A percentile compares a stretch with the other conserved stretches of the same genome.
Evolutionary conservation across 352 stramenopile genomes (phyloP).

Genomic region (Thalassiosira ordinaria): DNA sequence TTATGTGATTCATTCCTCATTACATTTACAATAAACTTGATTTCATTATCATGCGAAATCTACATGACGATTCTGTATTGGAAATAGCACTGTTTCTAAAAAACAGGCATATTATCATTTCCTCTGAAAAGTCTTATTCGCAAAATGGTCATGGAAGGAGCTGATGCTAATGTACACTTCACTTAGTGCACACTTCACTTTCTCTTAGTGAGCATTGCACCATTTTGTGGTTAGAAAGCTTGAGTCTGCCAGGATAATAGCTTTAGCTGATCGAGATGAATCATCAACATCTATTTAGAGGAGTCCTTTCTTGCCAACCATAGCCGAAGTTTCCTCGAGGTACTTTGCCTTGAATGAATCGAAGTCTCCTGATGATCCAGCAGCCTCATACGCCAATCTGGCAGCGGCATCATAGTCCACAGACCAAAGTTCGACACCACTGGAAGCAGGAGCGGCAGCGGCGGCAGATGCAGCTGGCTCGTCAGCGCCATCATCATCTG

Average conservation of each 20-base stretch:
- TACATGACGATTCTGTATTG: not conserved
- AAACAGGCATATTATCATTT: conserved; percentile 14
- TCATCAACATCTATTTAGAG: conserved; percentile 12
- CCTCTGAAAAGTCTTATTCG: not conserved
- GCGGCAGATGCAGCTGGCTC: conserved; percentile 10
- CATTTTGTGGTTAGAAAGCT: not conserved
- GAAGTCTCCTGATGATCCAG: conserved; percentile 55
- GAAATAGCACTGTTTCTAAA: conserved; percentile 7
- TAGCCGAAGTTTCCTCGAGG: conserved; percentile 54
- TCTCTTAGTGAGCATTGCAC: not conserved
- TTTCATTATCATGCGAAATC: not conserved
- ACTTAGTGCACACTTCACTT: not conserved
- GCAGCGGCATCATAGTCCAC: conserved; percentile 59
- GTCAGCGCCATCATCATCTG: conserved; percentile 32
- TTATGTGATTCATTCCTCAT: not conserved
- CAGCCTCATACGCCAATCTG: conserved; percentile 56
- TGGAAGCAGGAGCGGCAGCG: conserved; percentile 6
- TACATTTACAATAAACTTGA: not conserved
- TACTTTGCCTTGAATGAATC: conserved; percentile 51
- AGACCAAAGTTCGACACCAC: conserved; percentile 49
- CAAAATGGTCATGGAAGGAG: conserved; percentile 1
- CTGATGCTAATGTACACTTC: not conserved
- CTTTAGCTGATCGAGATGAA: not conserved
- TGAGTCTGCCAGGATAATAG: not conserved
- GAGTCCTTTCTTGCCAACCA: conserved; percentile 45